Conservation (phyloP, 768 basidiomycete species). For the Leucocoprinus sp. region DNA sequence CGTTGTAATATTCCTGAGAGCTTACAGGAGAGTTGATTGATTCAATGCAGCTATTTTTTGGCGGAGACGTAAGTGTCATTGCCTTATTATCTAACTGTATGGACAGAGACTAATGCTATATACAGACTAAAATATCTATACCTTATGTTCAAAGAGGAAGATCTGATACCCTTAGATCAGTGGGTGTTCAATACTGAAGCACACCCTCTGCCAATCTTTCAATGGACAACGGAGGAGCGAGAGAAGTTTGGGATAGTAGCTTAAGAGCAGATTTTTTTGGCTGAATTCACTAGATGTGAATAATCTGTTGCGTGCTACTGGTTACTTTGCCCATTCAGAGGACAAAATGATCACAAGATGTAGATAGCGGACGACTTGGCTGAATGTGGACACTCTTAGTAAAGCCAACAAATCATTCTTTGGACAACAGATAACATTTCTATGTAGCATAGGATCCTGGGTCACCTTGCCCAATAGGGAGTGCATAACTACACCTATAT, state of each 20-base stretch:
- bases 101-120: constrained; percentile 4
- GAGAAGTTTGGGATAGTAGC: constrained; percentile 29
- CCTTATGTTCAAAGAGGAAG: constrained; percentile 58
- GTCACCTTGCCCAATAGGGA: too few relatives aligned
- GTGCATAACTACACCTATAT: too few relatives aligned
- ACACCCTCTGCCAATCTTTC: constrained; percentile 68
- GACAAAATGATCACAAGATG: too few relatives aligned
- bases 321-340: too few relatives aligned
- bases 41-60: constrained; percentile 34
- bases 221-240: constrained; percentile 50
- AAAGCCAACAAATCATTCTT: too few relatives aligned
- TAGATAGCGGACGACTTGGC: too few relatives aligned
- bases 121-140: constrained; percentile 64
- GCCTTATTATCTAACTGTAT: background rate
- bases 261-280: constrained; percentile 10
- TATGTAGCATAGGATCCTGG: too few relatives aligned
- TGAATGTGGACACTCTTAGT: too few relatives aligned
- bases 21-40: background rate
- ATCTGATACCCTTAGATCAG: constrained; percentile 45
- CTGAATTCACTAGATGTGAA: too few relatives aligned
- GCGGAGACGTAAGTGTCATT: constrained; percentile 35
- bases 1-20: constrained; percentile 14
- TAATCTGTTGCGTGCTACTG: too few relatives aligned
- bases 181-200: constrained; percentile 68
- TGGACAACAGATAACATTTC: too few relatives aligned